A percentile compares a stretch with the other conserved stretches of the same genome.
Evolutionary conservation across 495 filamentous ascomycete genomes (phyloP).

Genomic region (Penicillium odoratum): DNA sequence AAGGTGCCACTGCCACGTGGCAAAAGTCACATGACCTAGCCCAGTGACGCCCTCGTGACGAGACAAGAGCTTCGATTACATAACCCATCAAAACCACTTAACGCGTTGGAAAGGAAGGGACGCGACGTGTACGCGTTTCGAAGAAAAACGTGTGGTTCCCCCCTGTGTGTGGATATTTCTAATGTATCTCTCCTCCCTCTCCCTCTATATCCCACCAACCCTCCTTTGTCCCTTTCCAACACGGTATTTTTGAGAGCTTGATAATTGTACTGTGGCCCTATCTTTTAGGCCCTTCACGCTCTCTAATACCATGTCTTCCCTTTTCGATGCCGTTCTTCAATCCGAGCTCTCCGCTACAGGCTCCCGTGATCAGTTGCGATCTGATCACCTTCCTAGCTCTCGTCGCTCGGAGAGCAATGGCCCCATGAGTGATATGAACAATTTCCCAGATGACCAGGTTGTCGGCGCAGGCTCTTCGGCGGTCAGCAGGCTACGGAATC

Average conservation of each 20-base stretch:
- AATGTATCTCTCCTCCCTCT: neutral
- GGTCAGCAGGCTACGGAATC: slow-evolving; percentile 57
- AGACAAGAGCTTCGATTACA: neutral
- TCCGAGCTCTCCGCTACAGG: slow-evolving; percentile 47
- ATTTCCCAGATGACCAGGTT: slow-evolving; percentile 62
- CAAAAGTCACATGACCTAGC: neutral
- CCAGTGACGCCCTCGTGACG: neutral
- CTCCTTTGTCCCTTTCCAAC: slow-evolving; percentile 3
- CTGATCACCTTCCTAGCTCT: slow-evolving; percentile 46
- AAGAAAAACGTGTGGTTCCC: slow-evolving; percentile 24
- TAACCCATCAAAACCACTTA: slow-evolving; percentile 36
- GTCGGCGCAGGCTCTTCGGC: slow-evolving; percentile 55
- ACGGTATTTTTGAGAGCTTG: slow-evolving; percentile 16
- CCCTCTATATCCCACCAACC: slow-evolving; percentile 1
- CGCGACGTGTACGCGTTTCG: slow-evolving; percentile 40
- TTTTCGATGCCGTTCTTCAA: slow-evolving; percentile 52
- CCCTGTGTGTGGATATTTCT: slow-evolving; percentile 8
- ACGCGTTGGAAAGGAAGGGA: slow-evolving; percentile 32
- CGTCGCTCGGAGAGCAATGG: slow-evolving; percentile 55
- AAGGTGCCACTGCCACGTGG: neutral
- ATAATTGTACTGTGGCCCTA: slow-evolving; percentile 17
- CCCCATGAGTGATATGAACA: slow-evolving; percentile 54
- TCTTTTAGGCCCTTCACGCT: slow-evolving; percentile 22
- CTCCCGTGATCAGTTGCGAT: slow-evolving; percentile 37
- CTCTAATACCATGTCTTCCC: slow-evolving; percentile 48